Base-by-base conservation (phyloP, 495 filamentous ascomycete species). In the Talaromyces proteolyticus region DNA sequence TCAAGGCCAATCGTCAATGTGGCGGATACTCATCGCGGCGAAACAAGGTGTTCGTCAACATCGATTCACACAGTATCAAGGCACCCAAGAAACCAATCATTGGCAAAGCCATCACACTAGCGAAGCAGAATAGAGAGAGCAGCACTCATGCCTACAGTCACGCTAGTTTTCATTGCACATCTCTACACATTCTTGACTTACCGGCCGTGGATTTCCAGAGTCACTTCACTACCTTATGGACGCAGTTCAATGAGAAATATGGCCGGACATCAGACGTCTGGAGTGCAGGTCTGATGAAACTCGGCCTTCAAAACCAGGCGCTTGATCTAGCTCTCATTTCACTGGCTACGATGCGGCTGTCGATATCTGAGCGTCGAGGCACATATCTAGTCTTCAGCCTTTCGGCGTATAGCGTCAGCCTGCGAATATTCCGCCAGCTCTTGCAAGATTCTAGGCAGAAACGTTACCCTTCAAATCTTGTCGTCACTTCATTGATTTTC, bases 401-500 rank as follows among this genome's bases (percentile, higher is more conserved):
- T 4, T 44, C 49, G 16, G 40, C 49, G n/a, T 51, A 51, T 17
- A 51, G 36, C 18, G 40, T 3, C 6, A 44, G 49, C 29, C 39
- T 51, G 3, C 26, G 40, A 18, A 34, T 52, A 19, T 52, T 45
- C 14, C 22, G 21, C 4, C 26, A 18, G 16, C 34, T 50, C n/a
- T 21, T 50, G 8, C 47, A 41, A 41, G 22, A 23, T 20, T 21
- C 39, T 5, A 2, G 6, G 34, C 16, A 21, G 17, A 20, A 14
- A 20, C 8, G 1, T 12, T 20, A 1, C 1, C 29, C 29, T 14
- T 34, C 29, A 10, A 8, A 23, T 16, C 34, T 50, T 21, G 47
- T 50, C 22, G 47, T 50, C 16, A 50, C 41, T 39, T 50, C 47
- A 50, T 23, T 50, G 16, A 50, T 50, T 16, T 50, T 50, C 18